These are phyloP conservation scores for Syncephalastrum racemosum DNA, from an alignment of 371 early-diverging fungal genomes.

Conservation along the genomic window DNA sequence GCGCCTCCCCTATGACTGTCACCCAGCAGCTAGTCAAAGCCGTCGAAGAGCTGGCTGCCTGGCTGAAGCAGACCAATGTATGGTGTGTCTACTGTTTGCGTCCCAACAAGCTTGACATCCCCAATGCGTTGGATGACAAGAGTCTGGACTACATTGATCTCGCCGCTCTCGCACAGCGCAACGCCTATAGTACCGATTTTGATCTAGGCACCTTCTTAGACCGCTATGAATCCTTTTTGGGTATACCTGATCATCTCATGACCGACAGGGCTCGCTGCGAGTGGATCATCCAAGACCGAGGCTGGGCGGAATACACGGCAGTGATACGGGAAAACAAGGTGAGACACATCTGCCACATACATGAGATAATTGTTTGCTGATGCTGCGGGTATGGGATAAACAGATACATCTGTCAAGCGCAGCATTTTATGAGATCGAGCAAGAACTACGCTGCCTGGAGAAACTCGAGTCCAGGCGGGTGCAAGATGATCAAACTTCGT, in stretches of 20 bases:
- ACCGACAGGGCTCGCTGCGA: conserved; percentile 38
- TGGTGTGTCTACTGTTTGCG: conserved; percentile 87
- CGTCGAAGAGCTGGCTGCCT: conserved; percentile 69
- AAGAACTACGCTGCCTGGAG: conserved; percentile 50
- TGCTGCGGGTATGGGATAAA: neutral
- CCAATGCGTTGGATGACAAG: conserved; percentile 57
- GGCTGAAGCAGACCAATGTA: conserved; percentile 68
- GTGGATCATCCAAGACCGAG: conserved; percentile 49
- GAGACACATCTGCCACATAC: neutral
- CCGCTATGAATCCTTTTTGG: conserved; percentile 62
- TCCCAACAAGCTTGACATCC: conserved; percentile 64
- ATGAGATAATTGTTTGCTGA: too few species aligned
- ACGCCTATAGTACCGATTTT: conserved; percentile 56
- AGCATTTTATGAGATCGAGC: conserved; percentile 74
- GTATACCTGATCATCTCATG: conserved; percentile 24
- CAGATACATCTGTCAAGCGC: conserved; percentile 70
- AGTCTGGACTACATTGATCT: conserved; percentile 54
- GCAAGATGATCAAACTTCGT: conserved; percentile 24
- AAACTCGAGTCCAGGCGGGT: conserved; percentile 43
- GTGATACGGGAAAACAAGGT: conserved; percentile 37
- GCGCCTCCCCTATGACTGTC: conserved; percentile 21
- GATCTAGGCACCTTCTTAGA: conserved; percentile 61
- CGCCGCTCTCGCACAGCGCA: conserved; percentile 44
- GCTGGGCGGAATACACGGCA: conserved; percentile 71
- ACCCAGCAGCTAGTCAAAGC: conserved; percentile 56